phyloP scores from a whole-genome alignment of 352 stramenopile species.

The Blastocystis sp. region DNA sequence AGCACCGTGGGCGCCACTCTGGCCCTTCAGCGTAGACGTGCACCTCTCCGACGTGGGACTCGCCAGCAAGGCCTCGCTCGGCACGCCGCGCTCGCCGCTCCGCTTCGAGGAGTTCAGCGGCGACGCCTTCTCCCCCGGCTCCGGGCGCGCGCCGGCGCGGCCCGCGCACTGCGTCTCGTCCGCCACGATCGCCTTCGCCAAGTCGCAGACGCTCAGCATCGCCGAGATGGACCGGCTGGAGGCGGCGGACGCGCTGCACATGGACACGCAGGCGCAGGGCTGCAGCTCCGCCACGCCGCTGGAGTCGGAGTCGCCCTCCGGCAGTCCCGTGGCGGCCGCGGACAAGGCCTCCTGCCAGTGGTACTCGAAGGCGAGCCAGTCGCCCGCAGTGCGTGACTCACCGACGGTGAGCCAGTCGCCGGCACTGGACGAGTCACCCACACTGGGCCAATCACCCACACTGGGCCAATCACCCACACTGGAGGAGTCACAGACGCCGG shows the following conservation, averaged over 20 bases:
- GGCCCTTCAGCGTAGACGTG: background rate
- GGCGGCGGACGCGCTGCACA: background rate
- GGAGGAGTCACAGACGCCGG: background rate
- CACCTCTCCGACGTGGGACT: slow-evolving; percentile 31
- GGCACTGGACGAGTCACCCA: too few species aligned
- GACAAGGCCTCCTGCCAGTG: background rate
- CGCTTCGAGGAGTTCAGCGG: background rate
- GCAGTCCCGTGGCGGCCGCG: background rate
- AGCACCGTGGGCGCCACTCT: background rate
- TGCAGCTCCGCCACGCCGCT: background rate
- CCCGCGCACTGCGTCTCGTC: slow-evolving; percentile 8
- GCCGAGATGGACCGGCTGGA: background rate
- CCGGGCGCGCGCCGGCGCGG: background rate
- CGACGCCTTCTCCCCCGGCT: background rate
- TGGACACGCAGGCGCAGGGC: background rate
- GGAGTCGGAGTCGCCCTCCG: background rate
- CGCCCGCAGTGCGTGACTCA: too few species aligned
- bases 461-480: too few species aligned
- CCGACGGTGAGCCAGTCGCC: too few species aligned
- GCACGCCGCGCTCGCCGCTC: background rate
- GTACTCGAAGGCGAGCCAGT: background rate
- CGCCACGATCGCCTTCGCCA: slow-evolving; percentile 24
- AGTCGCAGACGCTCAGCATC: slow-evolving; percentile 19
- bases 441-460: too few species aligned
- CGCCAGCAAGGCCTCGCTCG: background rate